Base-by-base conservation (phyloP, 345 rosid genomes). In the Citrus mangshanensis region DNA sequence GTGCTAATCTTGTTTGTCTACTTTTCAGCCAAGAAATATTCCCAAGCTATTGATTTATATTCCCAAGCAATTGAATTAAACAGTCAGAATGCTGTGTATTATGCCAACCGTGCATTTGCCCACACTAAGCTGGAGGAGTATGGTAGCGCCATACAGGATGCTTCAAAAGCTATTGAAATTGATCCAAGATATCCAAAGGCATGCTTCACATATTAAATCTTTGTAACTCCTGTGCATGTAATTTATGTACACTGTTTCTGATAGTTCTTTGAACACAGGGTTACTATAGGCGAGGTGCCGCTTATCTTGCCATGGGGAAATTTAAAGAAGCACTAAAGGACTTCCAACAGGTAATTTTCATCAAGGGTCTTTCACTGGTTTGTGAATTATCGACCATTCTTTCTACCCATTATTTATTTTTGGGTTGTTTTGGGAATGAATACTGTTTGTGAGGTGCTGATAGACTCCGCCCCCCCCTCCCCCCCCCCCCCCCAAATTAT, bases 61-160 rank as follows among this genome's bases (percentile, higher is more conserved):
- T 77, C 95, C 5, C 90, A 90, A 84, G 99, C 99, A 63, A 91
- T 93, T 81, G 93, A 90, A 74, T 80, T 89, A 77, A 89, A 85
- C 73, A 27, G 82, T 34, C 82, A 81, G 65, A 96, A 91, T 82
- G 95, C 99, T 82, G 97, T 96, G 78, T 96, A 96, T 81, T 96
- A 94, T 89, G 99, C 99, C 49, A 94, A 96, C 78, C 96, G 99
- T 70, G 94, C 99, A 68, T 89, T 94, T 78, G 95, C 99, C 66
- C 99, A 94, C 85, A 82, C 95, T 12, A 96, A 92, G 70, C 81
- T 96, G 81, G 99, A 96, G 91, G 99, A 96, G 84, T 96, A 92
- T 84, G 99, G 99, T 8, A 93, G 99, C 84, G 97, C 98, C 10
- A 92, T 96, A 85, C 93, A 82, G 56, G 99, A 96, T 89, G 97